Evolutionary conservation across 2,329 filamentous ascomycete species (phyloP), one percentile per base, ranked within the genome.

Genomic region (Shiraia sp.): DNA sequence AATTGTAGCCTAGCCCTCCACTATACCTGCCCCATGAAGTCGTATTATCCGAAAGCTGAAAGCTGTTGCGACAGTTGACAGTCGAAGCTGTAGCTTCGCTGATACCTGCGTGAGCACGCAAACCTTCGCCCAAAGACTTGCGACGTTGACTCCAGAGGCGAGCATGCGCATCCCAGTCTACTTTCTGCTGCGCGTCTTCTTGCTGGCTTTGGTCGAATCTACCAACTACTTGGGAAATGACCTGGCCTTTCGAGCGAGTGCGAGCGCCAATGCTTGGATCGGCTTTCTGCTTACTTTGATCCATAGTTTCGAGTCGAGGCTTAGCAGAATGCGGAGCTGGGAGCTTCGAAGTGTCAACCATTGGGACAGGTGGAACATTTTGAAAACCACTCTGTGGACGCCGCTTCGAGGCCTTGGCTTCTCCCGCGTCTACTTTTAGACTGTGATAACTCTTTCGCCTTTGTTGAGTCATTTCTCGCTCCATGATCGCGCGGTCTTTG

Each of bases 1-100:
- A 70, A 17, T 63, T 61, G 41, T 65, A 67, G 7, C 53, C 53
- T 26, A 67, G 49, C 8, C 69, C 69, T 32, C 70, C 68, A 36
- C 61, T 59, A 48, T 67, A 71, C 3, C 69, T 66, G 35, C 61
- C 68, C 40, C 49, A 54, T 30, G 31, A 36, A 5, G 47, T 26
- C 31, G 42, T 31, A 8, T 38, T 40, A 15, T 47, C 36, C 27
- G 39, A 17, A 38, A 34, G 38, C 36, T 49, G 45, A 29, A 41
- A 30, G 6, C 28, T 42, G 3, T 39, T 45, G 23, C 43, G 38
- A 10, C 45, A 29, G 15, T 46, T 27, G 23, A 31, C 14, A 2
- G 31, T 39, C n/a, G 43, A 40, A 30, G 49, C 33, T 8, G 36
- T 44, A n/a, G 10, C 36, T 36, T 49, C 36, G 12, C 23, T 25